Percentiles rank a stretch among this genome's conserved stretches.
phyloP scores from a whole-genome alignment of 768 basidiomycete genomes.

The Kondoa malvinella region DNA sequence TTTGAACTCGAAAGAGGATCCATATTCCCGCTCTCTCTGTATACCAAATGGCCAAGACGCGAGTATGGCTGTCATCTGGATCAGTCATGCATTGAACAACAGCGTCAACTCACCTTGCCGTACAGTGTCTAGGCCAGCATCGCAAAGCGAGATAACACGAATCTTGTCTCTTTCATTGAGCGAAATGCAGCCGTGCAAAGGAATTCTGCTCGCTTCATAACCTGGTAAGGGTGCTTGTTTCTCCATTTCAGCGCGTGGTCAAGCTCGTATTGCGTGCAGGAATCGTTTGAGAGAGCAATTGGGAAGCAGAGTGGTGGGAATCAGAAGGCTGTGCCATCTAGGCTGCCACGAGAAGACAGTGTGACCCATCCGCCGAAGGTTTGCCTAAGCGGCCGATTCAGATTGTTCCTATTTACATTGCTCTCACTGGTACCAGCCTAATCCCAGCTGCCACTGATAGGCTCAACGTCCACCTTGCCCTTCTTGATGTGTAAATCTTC shows the following conservation, averaged over 20 bases:
- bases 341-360: too few species aligned
- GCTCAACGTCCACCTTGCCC: neutral
- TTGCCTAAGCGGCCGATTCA: neutral
- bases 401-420: neutral
- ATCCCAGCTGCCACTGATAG: constrained; percentile 5
- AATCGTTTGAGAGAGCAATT: too few species aligned
- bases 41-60: neutral
- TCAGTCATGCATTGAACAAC: neutral
- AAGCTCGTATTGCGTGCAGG: too few species aligned
- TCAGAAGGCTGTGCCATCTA: too few species aligned
- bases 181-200: too few species aligned
- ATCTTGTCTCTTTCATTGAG: too few species aligned
- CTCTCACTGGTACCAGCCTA: neutral
- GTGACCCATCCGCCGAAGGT: neutral
- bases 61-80: neutral
- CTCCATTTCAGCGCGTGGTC: too few species aligned
- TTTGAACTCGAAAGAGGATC: neutral
- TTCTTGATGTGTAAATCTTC: neutral
- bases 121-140: neutral
- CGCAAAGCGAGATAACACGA: neutral
- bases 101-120: neutral
- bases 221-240: too few species aligned
- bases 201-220: too few species aligned
- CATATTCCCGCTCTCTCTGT: neutral
- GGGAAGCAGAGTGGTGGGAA: too few species aligned